Conservation (phyloP, 129 eudicot species). For the Flaveria bidentis region DNA sequence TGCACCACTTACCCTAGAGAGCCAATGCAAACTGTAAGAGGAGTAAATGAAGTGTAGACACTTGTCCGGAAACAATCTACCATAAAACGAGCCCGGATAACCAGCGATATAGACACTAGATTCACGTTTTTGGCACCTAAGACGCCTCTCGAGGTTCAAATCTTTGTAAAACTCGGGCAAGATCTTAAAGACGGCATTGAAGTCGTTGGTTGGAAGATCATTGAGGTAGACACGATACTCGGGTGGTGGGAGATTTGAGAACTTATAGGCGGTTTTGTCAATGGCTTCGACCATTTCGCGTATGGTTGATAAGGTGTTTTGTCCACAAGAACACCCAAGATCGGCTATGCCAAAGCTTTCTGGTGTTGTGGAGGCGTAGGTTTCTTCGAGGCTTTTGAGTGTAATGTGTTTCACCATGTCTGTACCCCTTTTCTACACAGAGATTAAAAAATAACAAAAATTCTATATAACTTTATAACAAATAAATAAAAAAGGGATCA, state of each 20-base stretch:
- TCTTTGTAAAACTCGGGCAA: conserved; percentile 63
- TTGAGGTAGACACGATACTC: conserved; percentile 70
- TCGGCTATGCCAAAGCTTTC: conserved; percentile 85
- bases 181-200: conserved; percentile 73
- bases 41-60: conserved; percentile 86
- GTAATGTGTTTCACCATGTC: conserved; percentile 83
- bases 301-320: conserved; percentile 68
- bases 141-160: conserved; percentile 34
- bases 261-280: conserved; percentile 36
- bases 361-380: conserved; percentile 49
- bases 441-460: background rate
- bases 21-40: conserved; percentile 96
- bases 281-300: conserved; percentile 56
- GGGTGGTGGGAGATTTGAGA: conserved; percentile 40
- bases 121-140: conserved; percentile 16
- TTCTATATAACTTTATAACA: background rate
- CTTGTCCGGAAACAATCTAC: conserved; percentile 68
- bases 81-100: conserved; percentile 87
- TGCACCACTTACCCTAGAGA: conserved; percentile 54
- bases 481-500: background rate
- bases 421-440: conserved; percentile 65
- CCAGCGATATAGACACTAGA: conserved; percentile 69
- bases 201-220: conserved; percentile 87
- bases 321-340: conserved; percentile 83
- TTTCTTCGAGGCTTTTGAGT: conserved; percentile 57